Evolutionary conservation across 495 filamentous ascomycete species (phyloP).

Genomic region (Tricharina praecox): DNA sequence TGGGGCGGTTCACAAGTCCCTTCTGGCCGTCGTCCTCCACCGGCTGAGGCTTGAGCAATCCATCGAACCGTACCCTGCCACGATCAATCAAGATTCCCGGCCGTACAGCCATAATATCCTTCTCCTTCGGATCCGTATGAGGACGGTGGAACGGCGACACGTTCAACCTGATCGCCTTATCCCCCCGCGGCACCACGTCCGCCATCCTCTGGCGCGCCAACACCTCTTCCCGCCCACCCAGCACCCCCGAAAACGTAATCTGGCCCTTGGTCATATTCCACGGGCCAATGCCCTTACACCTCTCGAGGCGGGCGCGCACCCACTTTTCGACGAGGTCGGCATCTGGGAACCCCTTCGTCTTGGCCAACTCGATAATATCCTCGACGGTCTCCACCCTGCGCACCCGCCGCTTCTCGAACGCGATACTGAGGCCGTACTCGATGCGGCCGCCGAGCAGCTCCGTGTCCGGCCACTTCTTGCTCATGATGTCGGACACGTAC

Average conservation of each 20-base stretch:
- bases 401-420: constrained; percentile 1
- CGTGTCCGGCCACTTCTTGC: background rate
- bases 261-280: background rate
- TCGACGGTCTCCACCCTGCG: background rate
- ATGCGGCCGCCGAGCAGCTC: background rate
- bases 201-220: too few species aligned
- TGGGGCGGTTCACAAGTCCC: too few species aligned
- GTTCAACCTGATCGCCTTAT: too few species aligned
- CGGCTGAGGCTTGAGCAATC: too few species aligned
- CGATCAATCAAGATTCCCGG: too few species aligned
- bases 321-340: background rate
- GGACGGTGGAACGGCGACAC: too few species aligned
- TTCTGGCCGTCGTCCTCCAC: too few species aligned
- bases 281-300: background rate
- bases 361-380: background rate
- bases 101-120: too few species aligned
- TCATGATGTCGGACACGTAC: background rate
- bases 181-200: too few species aligned
- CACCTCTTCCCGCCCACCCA: too few species aligned
- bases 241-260: background rate
- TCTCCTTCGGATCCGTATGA: too few species aligned
- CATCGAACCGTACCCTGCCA: too few species aligned
- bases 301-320: background rate
- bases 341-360: background rate
- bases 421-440: background rate